A percentile compares a stretch with the other conserved stretches of the same genome.
Conservation (phyloP, 106 monocot genomes). For the Dendrobium nobile region DNA sequence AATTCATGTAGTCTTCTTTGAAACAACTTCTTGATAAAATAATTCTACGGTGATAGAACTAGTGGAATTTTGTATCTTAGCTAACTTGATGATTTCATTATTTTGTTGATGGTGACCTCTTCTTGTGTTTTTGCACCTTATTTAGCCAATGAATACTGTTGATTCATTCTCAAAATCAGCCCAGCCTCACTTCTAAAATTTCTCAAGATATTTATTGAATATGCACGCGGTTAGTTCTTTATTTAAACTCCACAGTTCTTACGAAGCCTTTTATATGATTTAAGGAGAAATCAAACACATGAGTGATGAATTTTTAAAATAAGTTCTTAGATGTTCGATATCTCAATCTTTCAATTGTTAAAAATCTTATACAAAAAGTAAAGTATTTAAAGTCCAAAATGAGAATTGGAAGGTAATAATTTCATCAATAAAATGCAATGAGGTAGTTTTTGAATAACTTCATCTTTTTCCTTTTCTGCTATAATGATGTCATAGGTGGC, state of each 20-base stretch:
- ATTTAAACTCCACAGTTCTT: too few relatives aligned
- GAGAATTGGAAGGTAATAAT: background rate
- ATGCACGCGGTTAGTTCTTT: too few relatives aligned
- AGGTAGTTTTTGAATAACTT: background rate
- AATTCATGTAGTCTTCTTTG: background rate
- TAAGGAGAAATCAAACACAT: background rate
- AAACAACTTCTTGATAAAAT: background rate
- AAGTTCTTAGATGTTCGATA: background rate
- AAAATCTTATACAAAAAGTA: background rate
- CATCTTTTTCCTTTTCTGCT: background rate
- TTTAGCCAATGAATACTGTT: background rate
- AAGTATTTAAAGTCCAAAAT: background rate
- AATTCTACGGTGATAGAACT: background rate
- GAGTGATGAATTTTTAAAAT: background rate
- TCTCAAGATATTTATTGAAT: too few relatives aligned
- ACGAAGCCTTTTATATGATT: background rate
- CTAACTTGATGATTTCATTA: background rate
- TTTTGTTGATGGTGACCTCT: background rate
- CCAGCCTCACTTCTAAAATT: too few relatives aligned
- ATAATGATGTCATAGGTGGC: constrained; percentile 48
- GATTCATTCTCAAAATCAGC: background rate
- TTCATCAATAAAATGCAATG: too few relatives aligned
- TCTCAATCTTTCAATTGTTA: background rate
- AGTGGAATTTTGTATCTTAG: background rate
- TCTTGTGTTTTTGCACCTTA: background rate